Conservation (phyloP, 441 rosid genomes). For the Corymbia citriodora region DNA sequence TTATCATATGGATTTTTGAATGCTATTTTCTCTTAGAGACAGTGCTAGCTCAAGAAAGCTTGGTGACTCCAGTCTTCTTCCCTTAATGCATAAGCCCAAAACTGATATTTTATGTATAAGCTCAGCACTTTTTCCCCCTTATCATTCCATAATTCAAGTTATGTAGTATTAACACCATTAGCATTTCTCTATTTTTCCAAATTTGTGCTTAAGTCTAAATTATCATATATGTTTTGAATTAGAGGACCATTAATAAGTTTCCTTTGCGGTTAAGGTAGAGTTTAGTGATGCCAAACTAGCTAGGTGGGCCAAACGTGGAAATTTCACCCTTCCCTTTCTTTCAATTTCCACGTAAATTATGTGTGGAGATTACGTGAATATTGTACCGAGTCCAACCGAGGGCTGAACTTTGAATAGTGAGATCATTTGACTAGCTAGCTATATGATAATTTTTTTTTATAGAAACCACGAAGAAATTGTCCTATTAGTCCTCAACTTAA, state of each 20-base stretch:
- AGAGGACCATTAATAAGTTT: not conserved
- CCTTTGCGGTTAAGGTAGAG: not conserved
- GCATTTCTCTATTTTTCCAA: not conserved
- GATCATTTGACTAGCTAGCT: not conserved
- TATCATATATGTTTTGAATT: not conserved
- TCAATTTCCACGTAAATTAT: not conserved
- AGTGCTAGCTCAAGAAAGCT: too few relatives aligned
- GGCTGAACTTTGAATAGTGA: not conserved
- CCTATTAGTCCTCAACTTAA: not conserved
- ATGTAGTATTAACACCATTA: not conserved
- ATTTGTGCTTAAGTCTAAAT: not conserved
- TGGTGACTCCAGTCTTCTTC: too few relatives aligned
- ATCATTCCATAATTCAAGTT: not conserved
- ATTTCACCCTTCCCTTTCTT: not conserved
- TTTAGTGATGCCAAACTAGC: not conserved
- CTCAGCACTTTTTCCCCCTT: not conserved
- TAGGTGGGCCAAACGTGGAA: not conserved
- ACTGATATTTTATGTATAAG: accelerated
- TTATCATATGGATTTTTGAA: too few relatives aligned
- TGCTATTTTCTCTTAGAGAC: too few relatives aligned
- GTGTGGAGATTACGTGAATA: not conserved
- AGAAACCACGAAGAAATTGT: not conserved
- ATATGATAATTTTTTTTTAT: not conserved
- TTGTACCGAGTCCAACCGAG: not conserved
- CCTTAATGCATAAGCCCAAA: not conserved